A percentile compares a stretch with the other conserved stretches of the same genome.
phyloP scores from a whole-genome alignment of 1,284 basidiomycete genomes.

The Pisolithus thermaeus region DNA sequence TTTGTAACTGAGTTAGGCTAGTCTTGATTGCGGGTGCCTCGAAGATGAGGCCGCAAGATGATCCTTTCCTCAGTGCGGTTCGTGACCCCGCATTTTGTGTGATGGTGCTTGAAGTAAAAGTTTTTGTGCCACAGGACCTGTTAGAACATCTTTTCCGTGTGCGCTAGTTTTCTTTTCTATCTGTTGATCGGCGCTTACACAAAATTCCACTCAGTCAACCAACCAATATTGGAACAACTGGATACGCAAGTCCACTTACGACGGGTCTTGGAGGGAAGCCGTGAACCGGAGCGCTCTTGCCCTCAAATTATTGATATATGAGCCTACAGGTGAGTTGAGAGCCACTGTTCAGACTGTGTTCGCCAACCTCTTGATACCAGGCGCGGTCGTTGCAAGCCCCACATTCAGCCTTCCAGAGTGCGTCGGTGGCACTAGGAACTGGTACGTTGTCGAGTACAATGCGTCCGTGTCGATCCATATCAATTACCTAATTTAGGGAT shows the following conservation, averaged over 20 bases:
- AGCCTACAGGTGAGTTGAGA: constrained; percentile 62
- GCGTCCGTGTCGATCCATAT: not conserved
- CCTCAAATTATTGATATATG: constrained; percentile 78
- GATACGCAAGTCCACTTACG: constrained; percentile 79
- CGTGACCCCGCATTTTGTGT: constrained; percentile 4
- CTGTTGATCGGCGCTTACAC: not conserved
- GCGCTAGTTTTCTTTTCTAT: constrained; percentile 7
- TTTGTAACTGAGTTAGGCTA: constrained; percentile 16
- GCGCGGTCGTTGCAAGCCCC: constrained; percentile 87
- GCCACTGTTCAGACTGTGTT: constrained; percentile 4
- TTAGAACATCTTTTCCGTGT: constrained; percentile 52
- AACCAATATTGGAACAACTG: constrained; percentile 83
- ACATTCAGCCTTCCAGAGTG: constrained; percentile 91
- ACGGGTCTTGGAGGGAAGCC: constrained; percentile 90
- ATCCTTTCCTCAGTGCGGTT: constrained; percentile 62
- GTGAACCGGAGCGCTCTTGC: constrained; percentile 87
- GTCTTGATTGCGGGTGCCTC: constrained; percentile 45
- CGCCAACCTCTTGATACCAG: constrained; percentile 26
- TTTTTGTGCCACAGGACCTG: constrained; percentile 35
- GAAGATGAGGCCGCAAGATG: constrained; percentile 46
- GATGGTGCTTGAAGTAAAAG: not conserved
- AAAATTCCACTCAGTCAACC: constrained; percentile 46
- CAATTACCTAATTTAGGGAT: constrained; percentile 42
- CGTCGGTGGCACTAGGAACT: constrained; percentile 83
- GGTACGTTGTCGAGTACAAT: constrained; percentile 35